Evolutionary conservation across 495 filamentous ascomycete species (phyloP), one percentile per base, ranked within the genome.

Genomic region (Penicillium fimorum): DNA sequence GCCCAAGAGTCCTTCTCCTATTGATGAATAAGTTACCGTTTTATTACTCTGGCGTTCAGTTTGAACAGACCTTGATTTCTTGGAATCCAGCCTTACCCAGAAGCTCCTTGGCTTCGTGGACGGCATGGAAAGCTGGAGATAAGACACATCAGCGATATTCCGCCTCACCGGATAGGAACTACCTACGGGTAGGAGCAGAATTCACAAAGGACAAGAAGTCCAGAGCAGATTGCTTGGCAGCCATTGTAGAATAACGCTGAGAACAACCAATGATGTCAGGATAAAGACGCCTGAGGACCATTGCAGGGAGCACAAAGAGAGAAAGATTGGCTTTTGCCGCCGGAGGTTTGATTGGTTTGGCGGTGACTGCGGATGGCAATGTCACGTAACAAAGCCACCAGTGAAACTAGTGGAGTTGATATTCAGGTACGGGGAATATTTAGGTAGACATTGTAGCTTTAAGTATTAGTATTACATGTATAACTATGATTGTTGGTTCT

Each of bases 191-290:
- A 12, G 95, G 94, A 47, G 92, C 96, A 52, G 87, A 87, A 73
- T 97, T 94, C 69, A 98, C 86, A 77, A 96, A 98, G 69, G 89
- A 87, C 63, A 97, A 71, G 66, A 98, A 96, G 71, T 92, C 89
- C 74, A 88, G 75, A 49, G 89, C 92, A 55, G 80, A 75, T 64
- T 80, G 75, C 50, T 84, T 74, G 38, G 82, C 79, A 42, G 83
- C 77, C 84, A 89, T 87, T 51, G 62, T 76, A 46, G 63, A 69
- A 58, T 58, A 71, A 22, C 51, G 50, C 13, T 52, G 47, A 41
- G 57, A 42, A 42, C 22, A 17, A 15, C 42, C 32, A 46, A 41
- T 33, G 56, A 55, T 37, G n/a, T 59, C 30, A 50, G 59, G 55
- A 40, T 35, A 38, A 55, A 46, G 32, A 15, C 52, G 53, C n/a